Base-by-base conservation (phyloP, 305 asterid species). In the Fraxinus sp. region DNA sequence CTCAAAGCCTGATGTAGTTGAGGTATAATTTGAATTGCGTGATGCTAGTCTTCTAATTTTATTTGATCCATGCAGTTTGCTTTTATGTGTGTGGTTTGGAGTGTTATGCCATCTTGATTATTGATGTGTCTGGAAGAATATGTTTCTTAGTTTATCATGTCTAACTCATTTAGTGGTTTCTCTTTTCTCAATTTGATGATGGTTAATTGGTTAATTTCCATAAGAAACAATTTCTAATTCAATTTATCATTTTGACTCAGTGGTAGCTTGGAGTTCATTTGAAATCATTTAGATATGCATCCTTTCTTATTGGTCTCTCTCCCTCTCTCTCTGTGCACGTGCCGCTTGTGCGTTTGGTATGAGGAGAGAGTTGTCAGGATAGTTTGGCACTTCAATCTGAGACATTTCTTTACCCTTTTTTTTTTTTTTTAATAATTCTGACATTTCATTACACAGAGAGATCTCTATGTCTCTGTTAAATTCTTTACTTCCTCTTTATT, bases 1-100 rank as follows among this genome's bases (percentile, higher is more conserved):
- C 84, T 79, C 92, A 41, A 93, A 91, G 85, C 98, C 98, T 82
- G 99, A 94, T 90, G 97, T 96, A 74, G 98, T 96, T 84, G 98
- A 96, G 98, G 99, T 95, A 91, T 62, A 75, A n/a, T 41, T 49
- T 28, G 28, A 36, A 57, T 37, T 75, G 10, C 82, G 5, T 4
- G 66, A 20, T 43, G 33, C 20, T 9, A 64, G 49, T 78, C 10
- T 68, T 74, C 7, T 1, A 16, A 28, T 78, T 52, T 49, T 14
- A 52, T 52, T 52, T 16, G 20, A 16, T 52, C 62, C 62, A 16
- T 52, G 62, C 22, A 14, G 22, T 52, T 52, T 52, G 7, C 20
- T 49, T 52, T 52, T 52, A 4, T 5, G 62, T 52, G 62, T 16
- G 62, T 16, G 62, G 62, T 52, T 52, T 52, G 62, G 62, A 16